Base-by-base conservation (phyloP, 352 stramenopile genomes). In the Phytopythium aichiense region DNA sequence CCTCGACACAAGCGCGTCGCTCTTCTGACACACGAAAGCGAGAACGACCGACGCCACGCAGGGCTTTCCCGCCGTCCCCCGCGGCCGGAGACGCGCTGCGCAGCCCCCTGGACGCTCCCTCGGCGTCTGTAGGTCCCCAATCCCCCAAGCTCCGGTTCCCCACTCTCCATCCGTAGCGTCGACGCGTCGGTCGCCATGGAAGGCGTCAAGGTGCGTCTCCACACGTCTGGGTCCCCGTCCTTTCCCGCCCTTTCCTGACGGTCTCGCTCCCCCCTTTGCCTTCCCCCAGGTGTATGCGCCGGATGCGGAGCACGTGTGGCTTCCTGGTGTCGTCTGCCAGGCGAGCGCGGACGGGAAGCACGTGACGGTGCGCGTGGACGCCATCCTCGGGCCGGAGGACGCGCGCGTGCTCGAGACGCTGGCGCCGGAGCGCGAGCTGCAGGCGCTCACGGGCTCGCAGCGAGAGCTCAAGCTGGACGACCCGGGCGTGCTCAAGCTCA, bases 221-320 rank as follows among this genome's bases (percentile, higher is more conserved):
- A 20, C 35, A 20, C 45, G 7, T 7, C 28, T 31, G 3, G 25
- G 18, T 37, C 40, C 23, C 42, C 35, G 20, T 42, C 42, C 28
- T 18, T 12, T 50, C 31, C 31, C 4, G 6, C 53, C 25, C 33
- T 4, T 38, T 57, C 40, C 28, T 37, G 12, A 30, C 48, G 52
- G 40, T 25, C 20, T 49, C n/a, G 3, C 42, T 4, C 42, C 20
- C 18, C 15, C 15, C 8, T 4, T 16, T n/a, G 22, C 22, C 42
- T 37, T 49, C 50, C 49, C 64, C 57, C 74, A 91, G 86, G 84
- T 95, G 23, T 95, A 81, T 59, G 66, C 87, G 43, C 86, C 86
- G 12, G 86, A 95, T 54, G 64, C 63, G 11, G 82, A 91, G 55
- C 83, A 93, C 55, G 68, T 95, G 61, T 95, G 86, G 86, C 72